phyloP scores from a whole-genome alignment of 305 asterid genomes.

The Ilex paraguariensis region DNA sequence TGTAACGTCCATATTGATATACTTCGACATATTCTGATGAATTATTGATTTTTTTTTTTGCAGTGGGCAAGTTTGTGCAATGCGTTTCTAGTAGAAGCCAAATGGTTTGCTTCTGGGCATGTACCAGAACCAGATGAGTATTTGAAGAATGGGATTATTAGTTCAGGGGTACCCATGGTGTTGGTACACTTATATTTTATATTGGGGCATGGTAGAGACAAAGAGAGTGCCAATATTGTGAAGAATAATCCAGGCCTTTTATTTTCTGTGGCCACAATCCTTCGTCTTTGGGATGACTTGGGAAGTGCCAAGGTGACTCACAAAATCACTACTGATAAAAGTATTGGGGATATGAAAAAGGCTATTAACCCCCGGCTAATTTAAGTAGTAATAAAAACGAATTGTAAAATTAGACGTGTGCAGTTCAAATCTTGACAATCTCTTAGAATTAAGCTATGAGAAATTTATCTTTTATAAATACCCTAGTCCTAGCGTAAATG shows the following conservation, averaged over 20 bases:
- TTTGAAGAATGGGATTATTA: constrained; percentile 41
- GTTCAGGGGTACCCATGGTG: constrained; percentile 39
- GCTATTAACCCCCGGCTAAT: not conserved
- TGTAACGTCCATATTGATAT: not conserved
- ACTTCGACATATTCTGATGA: not conserved
- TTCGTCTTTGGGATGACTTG: constrained; percentile 47
- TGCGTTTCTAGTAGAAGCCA: constrained; percentile 46
- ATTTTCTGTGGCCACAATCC: constrained; percentile 28
- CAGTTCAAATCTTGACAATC: too few relatives aligned
- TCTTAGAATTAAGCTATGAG: too few relatives aligned
- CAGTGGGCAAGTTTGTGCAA: constrained; percentile 49
- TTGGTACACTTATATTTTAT: constrained; percentile 34
- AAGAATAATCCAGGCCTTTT: not conserved
- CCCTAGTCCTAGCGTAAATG: too few relatives aligned
- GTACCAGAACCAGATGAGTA: constrained; percentile 30
- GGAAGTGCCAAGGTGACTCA: constrained; percentile 40
- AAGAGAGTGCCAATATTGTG: not conserved
- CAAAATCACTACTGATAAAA: not conserved
- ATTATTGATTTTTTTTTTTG: not conserved
- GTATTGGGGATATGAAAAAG: not conserved
- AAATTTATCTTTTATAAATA: too few relatives aligned
- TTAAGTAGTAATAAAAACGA: too few relatives aligned
- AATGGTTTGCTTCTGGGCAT: constrained; percentile 33
- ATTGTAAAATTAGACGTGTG: too few relatives aligned
- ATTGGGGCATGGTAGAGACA: constrained; percentile 19